Base-by-base conservation (phyloP, 257 asterid species). In the Salvia splendens region DNA sequence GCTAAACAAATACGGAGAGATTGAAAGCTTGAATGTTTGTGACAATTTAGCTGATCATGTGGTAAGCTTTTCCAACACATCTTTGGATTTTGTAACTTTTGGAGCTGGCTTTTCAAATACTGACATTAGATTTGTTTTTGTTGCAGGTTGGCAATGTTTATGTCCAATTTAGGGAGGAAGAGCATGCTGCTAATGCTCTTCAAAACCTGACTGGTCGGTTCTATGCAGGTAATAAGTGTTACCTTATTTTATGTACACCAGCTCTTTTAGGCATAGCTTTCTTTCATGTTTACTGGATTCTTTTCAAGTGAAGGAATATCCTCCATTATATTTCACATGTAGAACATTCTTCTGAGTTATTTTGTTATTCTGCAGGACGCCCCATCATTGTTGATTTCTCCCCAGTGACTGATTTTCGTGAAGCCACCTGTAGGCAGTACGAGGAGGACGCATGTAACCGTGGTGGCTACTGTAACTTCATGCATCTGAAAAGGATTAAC, bases 401-500 rank as follows among this genome's bases (percentile, higher is more conserved):
- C 30, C 99, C 99, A 0, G 97, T 88, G 67, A 94, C 99, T 15
- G 97, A 91, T 80, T 87, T 94, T 53, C 96, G 96, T 77, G 99
- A 94, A 71, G 99, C 98, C 53, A 94, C 98, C 36, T 94, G 99
- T 72, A 77, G 97, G 84, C 99, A 94, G 81, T 94, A 94, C 12
- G 98, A 94, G 81, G 98, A 94, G 75, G 86, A 88, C 58, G 79
- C 89, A 60, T 94, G 99, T 80, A 88, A 86, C 75, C 99, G 99
- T 71, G 96, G 97, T 75, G 98, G 99, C n/a, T 91, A 94, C 82
- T 94, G 99, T 79, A 94, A 94, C 75, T 94, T 94, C 75, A 94
- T 94, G 99, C 99, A 91, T 81, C 93, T 89, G 81, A 94, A 88
- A 82, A 85, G 82, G 81, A 91, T 94, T 70, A 69, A 97, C 89